A percentile compares a stretch with the other conserved stretches of the same genome.
These are phyloP conservation scores for Lupinus albus DNA, from an alignment of 306 rosid genomes.

Conservation along the genomic window DNA sequence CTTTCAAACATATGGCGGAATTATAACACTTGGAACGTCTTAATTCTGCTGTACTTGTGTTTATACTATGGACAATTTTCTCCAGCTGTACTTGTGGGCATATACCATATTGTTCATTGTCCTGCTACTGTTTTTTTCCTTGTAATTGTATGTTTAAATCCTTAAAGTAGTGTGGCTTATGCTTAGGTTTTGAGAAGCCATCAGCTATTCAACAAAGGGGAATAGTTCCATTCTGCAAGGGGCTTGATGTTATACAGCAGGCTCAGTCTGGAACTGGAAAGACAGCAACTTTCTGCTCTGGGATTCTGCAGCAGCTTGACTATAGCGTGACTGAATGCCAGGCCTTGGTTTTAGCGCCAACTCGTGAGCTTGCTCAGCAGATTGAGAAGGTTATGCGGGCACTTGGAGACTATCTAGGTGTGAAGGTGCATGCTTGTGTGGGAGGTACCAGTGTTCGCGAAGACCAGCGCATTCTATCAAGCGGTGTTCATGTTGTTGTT, in stretches of 20 bases:
- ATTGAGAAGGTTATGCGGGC: constrained; percentile 92
- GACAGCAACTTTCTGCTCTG: constrained; percentile 86
- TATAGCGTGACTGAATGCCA: constrained; percentile 71
- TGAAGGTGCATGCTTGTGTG: constrained; percentile 82
- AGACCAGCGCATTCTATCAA: constrained; percentile 76
- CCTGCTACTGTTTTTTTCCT: not conserved
- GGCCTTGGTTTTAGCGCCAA: constrained; percentile 80
- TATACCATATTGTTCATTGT: not conserved
- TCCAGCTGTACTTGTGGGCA: not conserved
- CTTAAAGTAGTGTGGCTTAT: constrained; percentile 18
- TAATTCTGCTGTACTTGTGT: too few species aligned
- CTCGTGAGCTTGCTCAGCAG: constrained; percentile 88
- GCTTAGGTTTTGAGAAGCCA: constrained; percentile 78
- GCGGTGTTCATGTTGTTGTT: constrained; percentile 84
- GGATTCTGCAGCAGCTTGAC: constrained; percentile 80
- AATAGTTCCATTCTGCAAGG: constrained; percentile 79
- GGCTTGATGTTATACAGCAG: constrained; percentile 85
- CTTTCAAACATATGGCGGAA: not conserved
- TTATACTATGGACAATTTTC: too few species aligned
- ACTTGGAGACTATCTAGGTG: constrained; percentile 85
- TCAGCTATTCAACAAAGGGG: constrained; percentile 91
- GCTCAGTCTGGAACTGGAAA: constrained; percentile 92
- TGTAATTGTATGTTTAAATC: not conserved
- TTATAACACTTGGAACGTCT: not conserved
- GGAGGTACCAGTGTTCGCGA: constrained; percentile 85